A percentile compares a stretch with the other conserved stretches of the same genome.
Conservation (phyloP, 2,329 filamentous ascomycete species). For the Xylaria sp. region DNA sequence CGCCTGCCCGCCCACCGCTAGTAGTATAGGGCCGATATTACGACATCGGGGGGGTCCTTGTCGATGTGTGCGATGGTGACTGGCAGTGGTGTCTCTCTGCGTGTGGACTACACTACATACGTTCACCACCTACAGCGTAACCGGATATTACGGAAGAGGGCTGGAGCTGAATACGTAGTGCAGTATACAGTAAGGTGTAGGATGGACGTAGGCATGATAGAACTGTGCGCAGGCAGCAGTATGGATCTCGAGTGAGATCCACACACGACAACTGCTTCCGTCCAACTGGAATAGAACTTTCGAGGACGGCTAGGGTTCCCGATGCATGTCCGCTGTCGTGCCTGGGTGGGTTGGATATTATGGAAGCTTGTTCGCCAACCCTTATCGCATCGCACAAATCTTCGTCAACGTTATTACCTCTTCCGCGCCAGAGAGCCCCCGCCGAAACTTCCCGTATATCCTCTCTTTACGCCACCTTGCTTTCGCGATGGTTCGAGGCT, state of each 20-base stretch:
- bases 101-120: conserved; percentile 15
- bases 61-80: conserved; percentile 35
- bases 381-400: conserved; percentile 29
- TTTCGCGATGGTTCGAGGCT: conserved; percentile 19
- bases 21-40: conserved; percentile 23
- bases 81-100: conserved; percentile 25
- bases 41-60: conserved; percentile 25
- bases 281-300: conserved; percentile 23
- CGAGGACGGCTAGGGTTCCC: conserved; percentile 19
- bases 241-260: conserved; percentile 18
- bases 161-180: conserved; percentile 9
- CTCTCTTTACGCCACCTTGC: conserved; percentile 1
- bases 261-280: conserved; percentile 8
- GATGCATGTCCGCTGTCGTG: conserved; percentile 17
- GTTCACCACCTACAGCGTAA: conserved; percentile 15
- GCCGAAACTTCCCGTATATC: conserved; percentile 3
- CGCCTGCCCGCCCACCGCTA: conserved; percentile 18
- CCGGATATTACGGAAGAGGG: conserved; percentile 31
- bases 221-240: conserved; percentile 27
- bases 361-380: conserved; percentile 16
- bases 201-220: neutral
- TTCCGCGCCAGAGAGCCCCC: neutral
- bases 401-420: neutral
- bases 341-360: conserved; percentile 20
- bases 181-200: neutral